Evolutionary conservation across 495 filamentous ascomycete genomes (phyloP), one percentile per base, ranked within the genome.

Genomic region (Aspergillus affinis): DNA sequence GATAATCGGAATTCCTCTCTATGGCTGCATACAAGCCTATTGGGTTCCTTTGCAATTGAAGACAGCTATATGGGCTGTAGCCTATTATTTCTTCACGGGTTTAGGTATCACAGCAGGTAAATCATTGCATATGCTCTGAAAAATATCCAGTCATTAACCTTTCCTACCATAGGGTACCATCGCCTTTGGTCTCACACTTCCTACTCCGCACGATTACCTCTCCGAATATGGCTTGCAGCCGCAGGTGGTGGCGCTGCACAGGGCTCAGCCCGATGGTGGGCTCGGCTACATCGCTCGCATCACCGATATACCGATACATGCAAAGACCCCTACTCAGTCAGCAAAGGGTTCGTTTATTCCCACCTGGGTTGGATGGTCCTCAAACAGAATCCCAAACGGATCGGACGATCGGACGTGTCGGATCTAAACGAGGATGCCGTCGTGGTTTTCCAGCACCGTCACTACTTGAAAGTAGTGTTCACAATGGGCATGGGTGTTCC

Each of bases 291-390:
- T 78, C 88, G 92, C 55, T 88, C 92, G 59, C 92, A 97, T 72
- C 92, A 97, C 78, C 87, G 92, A 63, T 96, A 95, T 72, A 96
- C 92, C 78, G 93, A 96, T 68, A 97, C 92, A 69, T 88, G 92
- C 54, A 93, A 95, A 77, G 92, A 97, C 65, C 92, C 92, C 21
- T 97, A 96, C 78, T 91, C 88, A 51, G 92, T 96, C 60, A 87
- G 90, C 74, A 96, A 96, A 82, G 92, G 92, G 53, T 82, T 95
- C 13, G 71, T 91, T 59, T 95, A 96, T 81, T 92, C 90, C 55
- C 92, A 96, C 77, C 78, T 97, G 54, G 91, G 92, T 68, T 85
- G 83, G 83, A 90, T 92, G 87, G 75, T 92, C 61, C 83, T 91
- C 78, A 89, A 90, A 76, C 89, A 91, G 76, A 91, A 91, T 77